Evolutionary conservation across 1,139 yeast species (phyloP).

Genomic region (Kurtzmaniella natalensis): DNA sequence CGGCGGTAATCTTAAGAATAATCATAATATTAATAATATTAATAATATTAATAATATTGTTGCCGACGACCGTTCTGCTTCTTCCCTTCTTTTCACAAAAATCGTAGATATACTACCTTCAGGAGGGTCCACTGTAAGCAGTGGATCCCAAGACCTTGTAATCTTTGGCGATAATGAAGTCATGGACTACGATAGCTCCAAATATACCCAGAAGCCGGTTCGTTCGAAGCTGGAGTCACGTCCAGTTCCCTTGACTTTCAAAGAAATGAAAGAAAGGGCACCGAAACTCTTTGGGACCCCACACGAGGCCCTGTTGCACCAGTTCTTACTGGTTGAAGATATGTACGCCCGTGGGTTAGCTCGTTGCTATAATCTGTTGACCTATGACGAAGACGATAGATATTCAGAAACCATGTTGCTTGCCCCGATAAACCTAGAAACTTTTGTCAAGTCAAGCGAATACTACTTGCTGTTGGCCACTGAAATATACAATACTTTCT

Average conservation of each 20-base stretch:
- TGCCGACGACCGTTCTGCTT: background rate
- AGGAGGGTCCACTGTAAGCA: slow-evolving; percentile 1
- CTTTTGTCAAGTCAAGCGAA: background rate
- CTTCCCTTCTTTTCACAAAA: background rate
- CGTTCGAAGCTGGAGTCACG: background rate
- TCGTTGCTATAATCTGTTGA: background rate
- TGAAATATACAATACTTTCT: slow-evolving; percentile 2
- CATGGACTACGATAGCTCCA: slow-evolving; percentile 5
- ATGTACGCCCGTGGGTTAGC: slow-evolving; percentile 4
- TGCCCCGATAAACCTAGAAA: slow-evolving; percentile 1
- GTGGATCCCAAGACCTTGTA: background rate
- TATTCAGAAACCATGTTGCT: slow-evolving; percentile 3
- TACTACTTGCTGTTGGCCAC: background rate
- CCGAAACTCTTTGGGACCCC: slow-evolving; percentile 4
- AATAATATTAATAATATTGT: too few species aligned
- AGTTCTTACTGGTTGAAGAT: slow-evolving; percentile 4
- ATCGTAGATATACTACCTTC: background rate
- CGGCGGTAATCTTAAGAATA: too few species aligned
- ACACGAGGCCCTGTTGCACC: slow-evolving; percentile 1
- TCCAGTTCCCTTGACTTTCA: slow-evolving; percentile 3
- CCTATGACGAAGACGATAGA: slow-evolving; percentile 5
- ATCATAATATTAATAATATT: too few species aligned
- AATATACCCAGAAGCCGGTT: background rate
- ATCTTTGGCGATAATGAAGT: slow-evolving; percentile 6
- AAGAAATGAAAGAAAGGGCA: slow-evolving; percentile 6